Evolutionary conservation across 768 basidiomycete genomes (phyloP).

Genomic region (Lanmaoa pseudosensibilis): DNA sequence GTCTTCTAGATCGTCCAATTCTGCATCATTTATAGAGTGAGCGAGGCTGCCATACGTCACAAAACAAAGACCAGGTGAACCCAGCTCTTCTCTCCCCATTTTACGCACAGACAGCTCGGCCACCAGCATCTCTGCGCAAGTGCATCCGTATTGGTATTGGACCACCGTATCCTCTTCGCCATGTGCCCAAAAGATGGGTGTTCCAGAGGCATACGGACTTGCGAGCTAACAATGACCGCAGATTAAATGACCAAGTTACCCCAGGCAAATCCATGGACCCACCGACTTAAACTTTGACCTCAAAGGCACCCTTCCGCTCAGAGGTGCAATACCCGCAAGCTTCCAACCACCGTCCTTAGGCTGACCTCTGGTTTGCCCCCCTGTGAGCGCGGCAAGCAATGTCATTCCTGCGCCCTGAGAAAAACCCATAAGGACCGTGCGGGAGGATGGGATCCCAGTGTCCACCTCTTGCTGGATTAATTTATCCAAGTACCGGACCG

Average conservation of each 20-base stretch:
- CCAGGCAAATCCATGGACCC: neutral
- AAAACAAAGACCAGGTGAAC: constrained; percentile 5
- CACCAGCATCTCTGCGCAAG: neutral
- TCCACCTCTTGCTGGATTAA: neutral
- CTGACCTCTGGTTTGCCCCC: neutral
- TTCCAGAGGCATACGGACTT: neutral
- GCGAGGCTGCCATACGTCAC: neutral
- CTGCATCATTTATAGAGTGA: neutral
- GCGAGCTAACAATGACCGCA: neutral
- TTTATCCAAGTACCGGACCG: neutral
- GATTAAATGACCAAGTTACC: neutral
- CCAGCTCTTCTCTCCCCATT: neutral
- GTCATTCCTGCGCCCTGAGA: constrained; percentile 6
- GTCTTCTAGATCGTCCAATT: neutral
- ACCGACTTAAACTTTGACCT: neutral
- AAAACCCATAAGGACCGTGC: neutral
- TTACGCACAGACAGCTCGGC: neutral
- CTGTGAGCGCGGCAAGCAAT: constrained; percentile 3
- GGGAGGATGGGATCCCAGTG: neutral
- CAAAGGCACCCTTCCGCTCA: neutral
- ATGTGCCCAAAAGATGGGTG: neutral
- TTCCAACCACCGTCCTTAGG: neutral
- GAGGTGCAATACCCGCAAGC: constrained; percentile 1
- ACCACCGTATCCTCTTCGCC: constrained; percentile 1
- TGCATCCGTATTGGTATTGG: neutral